Evolutionary conservation across 208 protist species (phyloP), one percentile per base, ranked within the genome.

Genomic region (Novymonas esmeraldas): DNA sequence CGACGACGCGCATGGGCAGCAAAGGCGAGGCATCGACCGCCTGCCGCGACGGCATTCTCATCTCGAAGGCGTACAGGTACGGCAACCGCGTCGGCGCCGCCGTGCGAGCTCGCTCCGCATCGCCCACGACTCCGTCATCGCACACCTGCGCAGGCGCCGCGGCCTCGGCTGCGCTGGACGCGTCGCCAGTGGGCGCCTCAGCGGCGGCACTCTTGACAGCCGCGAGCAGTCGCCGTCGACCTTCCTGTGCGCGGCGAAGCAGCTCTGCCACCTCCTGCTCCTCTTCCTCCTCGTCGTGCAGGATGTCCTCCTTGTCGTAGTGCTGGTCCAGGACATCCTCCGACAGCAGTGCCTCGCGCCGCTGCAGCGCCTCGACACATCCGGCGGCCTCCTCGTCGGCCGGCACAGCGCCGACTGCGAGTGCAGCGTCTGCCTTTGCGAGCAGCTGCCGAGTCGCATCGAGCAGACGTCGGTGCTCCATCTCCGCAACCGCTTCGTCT

Each of bases 41-140:
- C 14, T 34, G 38, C 20, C 20, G 22, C 18, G 0, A 3, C 20
- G 58, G 52, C 31, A 79, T 76, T 33, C 77, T 70, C 67, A 86
- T 81, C 24, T 93, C 87, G 76, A 84, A 93, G 0, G 78, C 81
- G 75, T 80, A 93, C 11, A 93, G 72, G n/a, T 22, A 16, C 26
- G 56, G 56, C 6, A 61, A 38, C 1, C 6, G 14, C 1, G 39
- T 31, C 39, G 10, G 16, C 18, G 4, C 18, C 18, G 22, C 0
- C 20, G 10, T 10, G 11, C 33, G 6, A 11, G n/a, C 1, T n/a
- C 6, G 7, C n/a, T n/a, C n/a, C 5, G 51, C 26, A 13, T 33
- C 20, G 9, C 14, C 36, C 20, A n/a, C 54, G 14, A n/a, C 22
- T 13, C 29, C 54, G 4, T 22, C 22, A 14, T 14, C 31, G 20